Evolutionary conservation across 345 rosid genomes (phyloP), one percentile per base, ranked within the genome.

Genomic region (Eucalyptus regnans): DNA sequence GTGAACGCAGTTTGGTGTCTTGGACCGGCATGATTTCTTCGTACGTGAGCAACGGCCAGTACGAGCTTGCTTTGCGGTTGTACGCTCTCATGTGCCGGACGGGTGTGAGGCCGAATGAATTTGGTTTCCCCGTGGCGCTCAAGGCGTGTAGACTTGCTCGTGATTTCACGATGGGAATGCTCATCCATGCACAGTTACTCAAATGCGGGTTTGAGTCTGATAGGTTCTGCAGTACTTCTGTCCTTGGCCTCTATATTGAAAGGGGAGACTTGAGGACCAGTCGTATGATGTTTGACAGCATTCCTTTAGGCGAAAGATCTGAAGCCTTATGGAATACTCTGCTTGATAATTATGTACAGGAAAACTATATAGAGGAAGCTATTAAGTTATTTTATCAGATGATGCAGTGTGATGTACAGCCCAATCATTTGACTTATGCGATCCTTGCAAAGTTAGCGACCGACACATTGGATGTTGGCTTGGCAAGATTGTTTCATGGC

Each of bases 201-300:
- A 68, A 89, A 51, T 86, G 46, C 12, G 88, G 88, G 50, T 89
- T 89, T 37, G 79, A 80, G 86, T 54, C 88, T 25, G 56, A 87
- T 46, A 83, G 52, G 68, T 87, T 87, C 51, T 76, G 86, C 66
- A n/a, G 68, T 80, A 54, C 88, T 87, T 87, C 90, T 43, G 86
- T 89, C 48, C 87, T 87, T 51, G 88, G 90, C 86, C n/a, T 89
- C 48, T 87, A 87, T 89, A 64, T 54, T 80, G 90, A 60, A 87
- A 66, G 49, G 58, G 90, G 79, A 79, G 88, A 86, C 44, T 33
- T 86, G 22, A 64, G 31, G 16, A 58, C 71, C 20, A 12, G 76
- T 84, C 52, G 54, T 27, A 25, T 50, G 71, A 52, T 88, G 56
- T 52, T 83, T 37, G 51, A 37, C 60, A 44, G 71, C 86, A 31